Evolutionary conservation across 192 early-diverging fungal genomes (phyloP).

Genomic region (Neocallimastix lanati): DNA sequence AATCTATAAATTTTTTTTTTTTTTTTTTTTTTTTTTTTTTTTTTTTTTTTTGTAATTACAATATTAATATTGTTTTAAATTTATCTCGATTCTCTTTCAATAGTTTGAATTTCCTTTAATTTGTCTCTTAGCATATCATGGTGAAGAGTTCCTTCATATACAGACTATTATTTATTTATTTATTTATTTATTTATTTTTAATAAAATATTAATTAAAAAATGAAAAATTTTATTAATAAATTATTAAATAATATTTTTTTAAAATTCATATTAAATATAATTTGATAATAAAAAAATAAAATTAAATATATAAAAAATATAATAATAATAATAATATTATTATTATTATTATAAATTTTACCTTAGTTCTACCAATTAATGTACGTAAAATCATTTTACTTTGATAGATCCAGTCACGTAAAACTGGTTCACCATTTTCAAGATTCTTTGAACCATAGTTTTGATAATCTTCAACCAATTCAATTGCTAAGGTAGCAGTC

Average conservation of each 20-base stretch:
- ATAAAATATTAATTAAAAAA: too few relatives aligned
- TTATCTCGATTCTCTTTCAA: background rate
- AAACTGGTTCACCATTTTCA: conserved; percentile 11
- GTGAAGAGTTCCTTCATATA: background rate
- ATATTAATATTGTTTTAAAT: background rate
- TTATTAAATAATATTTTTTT: too few relatives aligned
- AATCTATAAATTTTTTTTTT: too few relatives aligned
- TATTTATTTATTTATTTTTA: too few relatives aligned
- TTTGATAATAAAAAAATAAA: too few relatives aligned
- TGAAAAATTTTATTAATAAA: too few relatives aligned
- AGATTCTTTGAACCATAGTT: conserved; percentile 42
- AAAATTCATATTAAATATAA: too few relatives aligned
- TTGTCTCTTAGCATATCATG: background rate
- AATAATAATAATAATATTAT: too few relatives aligned
- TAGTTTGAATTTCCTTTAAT: background rate
- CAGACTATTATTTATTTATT: too few relatives aligned
- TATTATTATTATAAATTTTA: background rate
- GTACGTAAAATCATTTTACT: conserved; percentile 61
- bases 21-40: too few relatives aligned
- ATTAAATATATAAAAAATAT: too few relatives aligned
- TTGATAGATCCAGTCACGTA: conserved; percentile 83
- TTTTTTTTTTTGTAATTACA: too few relatives aligned
- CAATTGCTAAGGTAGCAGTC: conserved; percentile 46
- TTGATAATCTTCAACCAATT: conserved; percentile 59
- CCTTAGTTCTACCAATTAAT: conserved; percentile 64